Percentiles rank a stretch among this genome's conserved stretches.
phyloP scores from a whole-genome alignment of 75 land plant genomes.

The Gnetum montanum region DNA sequence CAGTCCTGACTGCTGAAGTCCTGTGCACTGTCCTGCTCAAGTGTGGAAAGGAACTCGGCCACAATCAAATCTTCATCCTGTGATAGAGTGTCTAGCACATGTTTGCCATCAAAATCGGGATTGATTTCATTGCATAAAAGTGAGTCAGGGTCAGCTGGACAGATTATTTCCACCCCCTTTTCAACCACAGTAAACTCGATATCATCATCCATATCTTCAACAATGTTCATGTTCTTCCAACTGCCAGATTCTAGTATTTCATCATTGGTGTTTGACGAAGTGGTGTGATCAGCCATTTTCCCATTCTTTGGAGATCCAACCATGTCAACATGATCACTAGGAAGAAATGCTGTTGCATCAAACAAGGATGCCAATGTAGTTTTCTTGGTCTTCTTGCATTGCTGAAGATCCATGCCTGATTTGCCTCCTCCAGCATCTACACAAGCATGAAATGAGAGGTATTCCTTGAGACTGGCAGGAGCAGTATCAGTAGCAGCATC shows the following conservation, averaged over 20 bases:
- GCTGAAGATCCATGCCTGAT: neutral
- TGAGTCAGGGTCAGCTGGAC: neutral
- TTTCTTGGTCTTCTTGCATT: neutral
- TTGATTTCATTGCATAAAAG: neutral
- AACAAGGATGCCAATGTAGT: neutral
- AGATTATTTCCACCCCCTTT: constrained; percentile 36
- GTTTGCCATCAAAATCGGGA: neutral
- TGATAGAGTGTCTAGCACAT: neutral
- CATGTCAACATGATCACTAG: neutral
- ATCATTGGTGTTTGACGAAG: no score
- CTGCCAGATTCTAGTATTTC: no score
- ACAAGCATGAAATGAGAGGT: no score
- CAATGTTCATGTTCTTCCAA: neutral
- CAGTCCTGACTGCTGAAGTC: constrained; percentile 9
- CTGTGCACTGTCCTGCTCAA: constrained; percentile 7
- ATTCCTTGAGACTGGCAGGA: no score
- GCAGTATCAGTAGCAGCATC: neutral
- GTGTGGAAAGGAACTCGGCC: constrained; percentile 18
- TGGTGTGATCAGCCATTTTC: no score
- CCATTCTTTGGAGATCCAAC: no score
- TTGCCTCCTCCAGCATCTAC: no score
- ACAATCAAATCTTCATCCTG: constrained; percentile 15
- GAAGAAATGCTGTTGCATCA: neutral
- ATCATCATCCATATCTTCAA: constrained; percentile 16
- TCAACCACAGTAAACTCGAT: constrained; percentile 52